A percentile compares a stretch with the other conserved stretches of the same genome.
Conservation (phyloP, 2,329 filamentous ascomycete genomes). For the Colletotrichum sublineola region DNA sequence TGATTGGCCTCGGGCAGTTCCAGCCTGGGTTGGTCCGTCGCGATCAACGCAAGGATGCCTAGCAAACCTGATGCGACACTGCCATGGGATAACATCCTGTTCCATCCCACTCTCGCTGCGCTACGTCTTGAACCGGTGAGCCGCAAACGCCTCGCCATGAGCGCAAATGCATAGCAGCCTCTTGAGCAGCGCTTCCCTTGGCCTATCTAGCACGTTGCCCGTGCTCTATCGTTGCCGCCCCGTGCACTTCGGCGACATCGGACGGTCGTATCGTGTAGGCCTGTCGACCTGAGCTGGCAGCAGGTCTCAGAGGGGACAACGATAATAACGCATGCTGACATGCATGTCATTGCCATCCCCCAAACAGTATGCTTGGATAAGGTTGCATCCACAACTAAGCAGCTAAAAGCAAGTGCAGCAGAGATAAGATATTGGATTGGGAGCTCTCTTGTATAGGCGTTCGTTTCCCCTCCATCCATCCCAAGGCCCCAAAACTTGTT, state of each 20-base stretch:
- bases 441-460: neutral
- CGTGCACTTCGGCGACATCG: neutral
- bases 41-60: conserved; percentile 38
- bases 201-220: neutral
- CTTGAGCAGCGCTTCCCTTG: neutral
- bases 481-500: conserved; percentile 22
- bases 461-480: neutral
- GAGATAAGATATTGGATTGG: conserved; percentile 30
- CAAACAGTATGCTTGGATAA: neutral
- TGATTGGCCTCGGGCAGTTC: conserved; percentile 16
- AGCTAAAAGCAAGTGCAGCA: neutral
- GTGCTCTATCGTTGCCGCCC: neutral
- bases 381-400: neutral
- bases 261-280: conserved; percentile 11
- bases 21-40: conserved; percentile 15
- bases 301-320: conserved; percentile 7
- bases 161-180: neutral
- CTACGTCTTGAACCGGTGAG: neutral
- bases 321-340: conserved; percentile 29
- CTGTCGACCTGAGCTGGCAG: neutral
- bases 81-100: conserved; percentile 30
- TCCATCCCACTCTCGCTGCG: conserved; percentile 17
- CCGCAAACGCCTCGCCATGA: neutral
- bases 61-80: conserved; percentile 21
- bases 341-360: conserved; percentile 16